These are phyloP conservation scores for Schizothecium vesticola DNA, from an alignment of 495 filamentous ascomycete genomes.

Conservation along the genomic window DNA sequence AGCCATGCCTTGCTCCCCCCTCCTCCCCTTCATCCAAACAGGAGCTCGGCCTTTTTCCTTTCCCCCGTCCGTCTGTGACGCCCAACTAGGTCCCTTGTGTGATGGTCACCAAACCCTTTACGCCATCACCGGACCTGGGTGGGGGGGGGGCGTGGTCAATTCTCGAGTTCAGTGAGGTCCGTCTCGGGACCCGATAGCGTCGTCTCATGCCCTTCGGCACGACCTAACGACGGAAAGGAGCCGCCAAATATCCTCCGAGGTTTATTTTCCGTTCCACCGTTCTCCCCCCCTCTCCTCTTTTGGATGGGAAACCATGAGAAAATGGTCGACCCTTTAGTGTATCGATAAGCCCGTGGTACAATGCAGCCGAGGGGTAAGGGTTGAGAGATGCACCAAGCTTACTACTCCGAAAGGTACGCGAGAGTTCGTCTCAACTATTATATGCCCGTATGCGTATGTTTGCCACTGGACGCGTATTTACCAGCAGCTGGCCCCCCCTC, in stretches of 20 bases:
- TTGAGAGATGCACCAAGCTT: neutral
- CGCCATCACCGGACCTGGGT: neutral
- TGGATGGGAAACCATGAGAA: neutral
- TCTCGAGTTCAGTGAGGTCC: neutral
- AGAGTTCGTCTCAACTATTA: neutral
- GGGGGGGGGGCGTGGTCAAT: neutral
- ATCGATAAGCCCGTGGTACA: neutral
- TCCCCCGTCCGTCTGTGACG: neutral
- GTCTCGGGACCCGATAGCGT: neutral
- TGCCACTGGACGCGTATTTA: neutral
- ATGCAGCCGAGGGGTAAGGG: neutral
- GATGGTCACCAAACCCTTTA: neutral
- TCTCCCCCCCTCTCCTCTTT: neutral
- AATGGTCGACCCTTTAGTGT: neutral
- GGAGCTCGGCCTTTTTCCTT: neutral
- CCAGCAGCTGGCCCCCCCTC: neutral
- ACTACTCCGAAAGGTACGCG: neutral
- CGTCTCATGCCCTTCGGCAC: neutral
- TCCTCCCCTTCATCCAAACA: neutral
- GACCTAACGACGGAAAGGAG: neutral
- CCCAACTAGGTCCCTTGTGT: neutral
- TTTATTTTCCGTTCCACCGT: neutral
- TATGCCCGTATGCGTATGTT: neutral
- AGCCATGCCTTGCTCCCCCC: neutral
- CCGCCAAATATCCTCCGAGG: neutral